Evolutionary conservation across 495 filamentous ascomycete genomes (phyloP).

Genomic region (Trypethelium eluteriae): DNA sequence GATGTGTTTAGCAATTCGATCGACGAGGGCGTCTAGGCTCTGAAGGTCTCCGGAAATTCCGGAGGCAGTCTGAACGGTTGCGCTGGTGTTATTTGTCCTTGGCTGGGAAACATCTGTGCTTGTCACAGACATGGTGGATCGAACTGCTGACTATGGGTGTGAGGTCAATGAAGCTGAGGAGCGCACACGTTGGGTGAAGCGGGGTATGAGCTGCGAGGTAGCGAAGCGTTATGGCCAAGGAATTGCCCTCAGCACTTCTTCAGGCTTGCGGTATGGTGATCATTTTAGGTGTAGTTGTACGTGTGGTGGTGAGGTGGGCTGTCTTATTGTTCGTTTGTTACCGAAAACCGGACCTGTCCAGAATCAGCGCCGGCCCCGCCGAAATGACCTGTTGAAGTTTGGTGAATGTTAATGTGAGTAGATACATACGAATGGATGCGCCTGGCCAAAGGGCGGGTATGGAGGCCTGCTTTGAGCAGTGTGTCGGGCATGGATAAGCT

Average conservation of each 20-base stretch:
- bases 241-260: not conserved
- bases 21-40: slow-evolving; percentile 21
- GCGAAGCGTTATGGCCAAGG: not conserved
- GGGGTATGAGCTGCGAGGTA: not conserved
- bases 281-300: not conserved
- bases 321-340: not conserved
- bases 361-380: not conserved
- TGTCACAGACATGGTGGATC: slow-evolving; percentile 8
- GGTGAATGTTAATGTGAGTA: not conserved
- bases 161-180: not conserved
- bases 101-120: not conserved
- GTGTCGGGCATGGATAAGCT: slow-evolving; percentile 4
- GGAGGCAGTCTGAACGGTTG: not conserved
- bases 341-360: not conserved
- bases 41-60: slow-evolving; percentile 16
- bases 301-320: not conserved
- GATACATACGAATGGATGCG: not conserved
- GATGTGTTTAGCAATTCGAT: slow-evolving; percentile 24
- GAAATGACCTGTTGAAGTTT: not conserved
- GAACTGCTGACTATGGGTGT: not conserved
- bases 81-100: not conserved
- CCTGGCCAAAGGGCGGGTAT: slow-evolving; percentile 1
- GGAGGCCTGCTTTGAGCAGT: not conserved
- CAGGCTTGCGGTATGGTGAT: not conserved
- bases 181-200: not conserved